Conservation (phyloP, 805 yeast species). For the Teunomyces aglyptinius region DNA sequence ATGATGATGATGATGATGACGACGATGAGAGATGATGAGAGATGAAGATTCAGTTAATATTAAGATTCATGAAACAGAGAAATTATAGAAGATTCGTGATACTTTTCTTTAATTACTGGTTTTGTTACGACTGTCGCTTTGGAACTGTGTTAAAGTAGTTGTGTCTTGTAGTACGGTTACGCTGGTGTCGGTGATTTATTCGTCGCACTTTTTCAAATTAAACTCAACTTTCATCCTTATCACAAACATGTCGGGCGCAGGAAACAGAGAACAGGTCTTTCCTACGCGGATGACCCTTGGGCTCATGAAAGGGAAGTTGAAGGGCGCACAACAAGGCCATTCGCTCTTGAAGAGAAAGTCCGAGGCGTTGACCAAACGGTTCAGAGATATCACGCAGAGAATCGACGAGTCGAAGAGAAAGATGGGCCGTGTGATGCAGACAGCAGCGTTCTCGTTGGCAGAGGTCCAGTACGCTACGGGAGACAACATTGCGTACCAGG, state of each 20-base stretch:
- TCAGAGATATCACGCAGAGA: slow-evolving; percentile 90
- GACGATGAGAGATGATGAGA: too few species aligned
- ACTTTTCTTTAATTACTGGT: too few species aligned
- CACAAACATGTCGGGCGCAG: slow-evolving; percentile 57
- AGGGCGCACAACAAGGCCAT: slow-evolving; percentile 97
- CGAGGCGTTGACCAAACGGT: slow-evolving; percentile 93
- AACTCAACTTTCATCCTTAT: background rate
- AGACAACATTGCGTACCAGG: slow-evolving; percentile 91
- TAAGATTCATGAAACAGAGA: too few species aligned
- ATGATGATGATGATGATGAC: too few species aligned
- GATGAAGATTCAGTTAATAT: too few species aligned
- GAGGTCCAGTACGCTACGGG: slow-evolving; percentile 98
- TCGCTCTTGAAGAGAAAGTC: slow-evolving; percentile 91
- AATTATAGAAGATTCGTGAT: too few species aligned
- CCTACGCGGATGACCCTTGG: slow-evolving; percentile 98
- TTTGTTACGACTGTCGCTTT: too few species aligned
- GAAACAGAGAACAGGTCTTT: slow-evolving; percentile 90
- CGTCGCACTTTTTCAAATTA: background rate
- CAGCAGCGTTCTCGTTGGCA: slow-evolving; percentile 95
- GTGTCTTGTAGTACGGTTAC: too few species aligned
- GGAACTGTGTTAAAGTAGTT: too few species aligned
- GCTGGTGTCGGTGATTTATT: too few species aligned
- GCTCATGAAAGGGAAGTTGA: slow-evolving; percentile 89
- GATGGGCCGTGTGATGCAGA: slow-evolving; percentile 98
- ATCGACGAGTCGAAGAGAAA: slow-evolving; percentile 94